Conservation (phyloP, 768 basidiomycete genomes). For the Trametes elegans region DNA sequence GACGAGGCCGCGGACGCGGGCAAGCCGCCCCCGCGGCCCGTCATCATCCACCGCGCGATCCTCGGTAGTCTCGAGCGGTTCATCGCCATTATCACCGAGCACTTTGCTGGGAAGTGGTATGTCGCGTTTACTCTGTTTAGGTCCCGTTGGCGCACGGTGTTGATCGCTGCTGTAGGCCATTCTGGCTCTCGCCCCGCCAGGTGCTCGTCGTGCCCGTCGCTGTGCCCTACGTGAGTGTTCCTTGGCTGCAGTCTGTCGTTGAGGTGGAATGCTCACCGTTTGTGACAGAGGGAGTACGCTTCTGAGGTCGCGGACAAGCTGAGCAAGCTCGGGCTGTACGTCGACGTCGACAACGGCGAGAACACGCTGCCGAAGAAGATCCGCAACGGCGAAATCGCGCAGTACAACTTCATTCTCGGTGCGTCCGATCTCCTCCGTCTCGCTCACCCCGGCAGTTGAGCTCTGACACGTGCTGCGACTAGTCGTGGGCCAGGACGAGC, state of each 20-base stretch:
- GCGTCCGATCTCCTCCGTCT: neutral
- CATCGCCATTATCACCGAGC: conserved; percentile 95
- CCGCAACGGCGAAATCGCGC: conserved; percentile 93
- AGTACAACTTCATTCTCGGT: conserved; percentile 99
- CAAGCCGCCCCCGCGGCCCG: conserved; percentile 69
- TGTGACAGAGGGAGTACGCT: conserved; percentile 82
- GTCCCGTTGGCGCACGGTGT: neutral
- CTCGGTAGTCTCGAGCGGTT: conserved; percentile 93
- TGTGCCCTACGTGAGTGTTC: conserved; percentile 69
- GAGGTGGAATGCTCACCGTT: neutral
- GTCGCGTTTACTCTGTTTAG: conserved; percentile 22
- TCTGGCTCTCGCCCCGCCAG: conserved; percentile 98
- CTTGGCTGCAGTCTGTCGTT: neutral
- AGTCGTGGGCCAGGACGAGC: conserved; percentile 96
- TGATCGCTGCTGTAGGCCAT: conserved; percentile 60
- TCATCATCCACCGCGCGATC: conserved; percentile 98
- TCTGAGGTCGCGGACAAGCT: conserved; percentile 72
- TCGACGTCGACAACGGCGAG: conserved; percentile 89
- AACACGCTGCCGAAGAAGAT: conserved; percentile 97
- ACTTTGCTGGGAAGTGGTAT: conserved; percentile 96
- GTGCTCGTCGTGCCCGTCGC: conserved; percentile 94
- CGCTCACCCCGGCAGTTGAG: neutral
- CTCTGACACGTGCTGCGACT: conserved; percentile 5
- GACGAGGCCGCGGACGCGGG: conserved; percentile 55
- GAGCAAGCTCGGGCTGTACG: conserved; percentile 68